Evolutionary conservation across 2,329 filamentous ascomycete genomes (phyloP).

Genomic region (Stenocarpella maydis): DNA sequence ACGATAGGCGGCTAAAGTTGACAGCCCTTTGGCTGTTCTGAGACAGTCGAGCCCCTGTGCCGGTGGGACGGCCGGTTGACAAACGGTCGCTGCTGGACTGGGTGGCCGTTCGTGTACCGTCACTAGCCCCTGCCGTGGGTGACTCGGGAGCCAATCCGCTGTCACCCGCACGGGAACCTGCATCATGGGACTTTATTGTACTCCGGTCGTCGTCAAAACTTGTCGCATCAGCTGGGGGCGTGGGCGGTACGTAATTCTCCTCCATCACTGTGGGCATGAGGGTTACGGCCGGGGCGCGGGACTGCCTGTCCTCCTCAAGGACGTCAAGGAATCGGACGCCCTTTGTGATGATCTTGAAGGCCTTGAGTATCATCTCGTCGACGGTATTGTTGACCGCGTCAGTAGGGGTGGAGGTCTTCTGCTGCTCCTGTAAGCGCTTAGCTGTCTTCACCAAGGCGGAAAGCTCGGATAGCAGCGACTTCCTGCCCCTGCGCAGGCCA

Average conservation of each 20-base stretch:
- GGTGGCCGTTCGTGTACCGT: slow-evolving; percentile 46
- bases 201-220: slow-evolving; percentile 53
- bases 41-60: slow-evolving; percentile 46
- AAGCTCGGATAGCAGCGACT: slow-evolving; percentile 87
- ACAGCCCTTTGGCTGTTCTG: slow-evolving; percentile 48
- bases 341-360: slow-evolving; percentile 92
- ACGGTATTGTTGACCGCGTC: slow-evolving; percentile 78
- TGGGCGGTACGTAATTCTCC: slow-evolving; percentile 66
- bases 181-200: slow-evolving; percentile 45
- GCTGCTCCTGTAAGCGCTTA: slow-evolving; percentile 82
- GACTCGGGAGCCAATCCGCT: slow-evolving; percentile 45
- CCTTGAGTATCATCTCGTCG: slow-evolving; percentile 92
- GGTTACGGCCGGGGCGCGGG: slow-evolving; percentile 61
- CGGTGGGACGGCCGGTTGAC: slow-evolving; percentile 52
- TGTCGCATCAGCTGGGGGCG: slow-evolving; percentile 67
- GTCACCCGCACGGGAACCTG: slow-evolving; percentile 50
- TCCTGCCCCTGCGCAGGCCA: slow-evolving; percentile 79
- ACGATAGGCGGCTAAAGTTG: slow-evolving; percentile 55
- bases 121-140: slow-evolving; percentile 36
- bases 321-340: slow-evolving; percentile 90
- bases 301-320: slow-evolving; percentile 71
- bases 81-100: slow-evolving; percentile 55
- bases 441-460: slow-evolving; percentile 89
- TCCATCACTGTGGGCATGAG: slow-evolving; percentile 68
- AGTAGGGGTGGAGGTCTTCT: slow-evolving; percentile 56